Conservation (phyloP, 345 rosid genomes). For the Gossypioides kirkii region DNA sequence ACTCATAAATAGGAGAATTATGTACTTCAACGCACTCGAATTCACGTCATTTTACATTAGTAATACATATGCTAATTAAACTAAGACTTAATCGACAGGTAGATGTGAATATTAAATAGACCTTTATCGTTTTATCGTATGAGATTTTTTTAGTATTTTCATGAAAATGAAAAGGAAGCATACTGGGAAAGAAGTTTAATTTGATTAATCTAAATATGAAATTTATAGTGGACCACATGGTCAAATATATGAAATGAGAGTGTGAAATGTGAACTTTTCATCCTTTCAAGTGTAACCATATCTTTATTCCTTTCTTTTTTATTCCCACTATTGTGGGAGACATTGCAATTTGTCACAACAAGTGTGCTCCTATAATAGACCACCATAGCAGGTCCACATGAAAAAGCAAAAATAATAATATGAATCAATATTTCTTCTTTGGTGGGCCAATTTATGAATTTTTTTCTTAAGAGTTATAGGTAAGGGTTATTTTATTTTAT, state of each 20-base stretch:
- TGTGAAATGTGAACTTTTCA: slow-evolving; percentile 9
- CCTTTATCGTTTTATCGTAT: too few species aligned
- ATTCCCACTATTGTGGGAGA: slow-evolving; percentile 29
- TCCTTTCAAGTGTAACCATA: slow-evolving; percentile 5
- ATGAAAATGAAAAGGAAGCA: too few species aligned
- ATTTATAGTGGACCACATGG: not conserved
- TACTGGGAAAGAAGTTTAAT: too few species aligned
- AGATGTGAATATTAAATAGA: too few species aligned
- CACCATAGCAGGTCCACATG: slow-evolving; percentile 28
- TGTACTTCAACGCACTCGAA: too few species aligned
- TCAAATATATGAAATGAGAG: not conserved
- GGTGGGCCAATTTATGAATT: slow-evolving; percentile 8
- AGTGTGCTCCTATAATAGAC: slow-evolving; percentile 27
- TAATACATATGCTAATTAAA: too few species aligned
- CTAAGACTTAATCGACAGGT: too few species aligned
- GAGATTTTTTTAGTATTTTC: too few species aligned
- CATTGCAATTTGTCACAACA: slow-evolving; percentile 28
- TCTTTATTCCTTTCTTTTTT: slow-evolving; percentile 16
- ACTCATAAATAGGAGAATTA: too few species aligned
- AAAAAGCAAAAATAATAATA: not conserved
- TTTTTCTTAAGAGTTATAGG: slow-evolving; percentile 1
- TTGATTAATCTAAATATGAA: not conserved
- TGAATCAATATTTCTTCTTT: not conserved
- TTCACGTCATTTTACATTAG: too few species aligned
- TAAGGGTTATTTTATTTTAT: not conserved